Base-by-base conservation (phyloP, 2,329 filamentous ascomycete species). In the Fusarium algeriense region DNA sequence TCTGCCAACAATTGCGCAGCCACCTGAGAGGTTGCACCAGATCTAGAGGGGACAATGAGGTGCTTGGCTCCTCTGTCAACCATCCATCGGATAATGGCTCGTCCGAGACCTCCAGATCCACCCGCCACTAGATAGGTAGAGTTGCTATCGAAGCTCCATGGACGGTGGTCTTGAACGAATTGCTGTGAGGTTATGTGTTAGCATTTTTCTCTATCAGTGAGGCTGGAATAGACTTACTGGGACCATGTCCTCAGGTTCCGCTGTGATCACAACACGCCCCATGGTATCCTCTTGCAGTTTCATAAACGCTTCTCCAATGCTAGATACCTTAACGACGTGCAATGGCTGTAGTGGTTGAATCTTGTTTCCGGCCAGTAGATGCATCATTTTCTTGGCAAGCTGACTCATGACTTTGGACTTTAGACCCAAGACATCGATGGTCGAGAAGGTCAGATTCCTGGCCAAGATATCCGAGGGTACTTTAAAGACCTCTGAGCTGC, bases 21-120 rank as follows among this genome's bases (percentile, higher is more conserved):
- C 2, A 44, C 55, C 6, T 73, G 46, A 19, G 73, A 77, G 0
- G 67, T 19, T 0, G 67, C 37, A 1, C 78, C 80, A 0, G 77
- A 77, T 17, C 80, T 63, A 0, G 78, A 78, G 2, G 78, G 68
- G 4, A 81, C 61, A 3, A 80, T 69, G 4, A 82, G 68, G 20
- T 78, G 60, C 14, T 70, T 77, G 0, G 79, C 79, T 15, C 68
- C 68, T n/a, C 37, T 45, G 4, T 38, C 32, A 4, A 52, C 55
- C 64, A 73, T 69, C 64, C 67, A 73, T n/a, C n/a, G 34, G 0
- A 76, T 73, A 0, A 79, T 69, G 1, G 73, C 56, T 17, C 67
- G 60, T 2, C 76, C 75, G 6, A 77, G 45, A 2, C 76, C 75
- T 7, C 71, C 73, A 7, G 67, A 53, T 5, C 75, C 75, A 6